Evolutionary conservation across 2,329 filamentous ascomycete genomes (phyloP), one percentile per base, ranked within the genome.

Genomic region (Dactylonectria macrodidyma): DNA sequence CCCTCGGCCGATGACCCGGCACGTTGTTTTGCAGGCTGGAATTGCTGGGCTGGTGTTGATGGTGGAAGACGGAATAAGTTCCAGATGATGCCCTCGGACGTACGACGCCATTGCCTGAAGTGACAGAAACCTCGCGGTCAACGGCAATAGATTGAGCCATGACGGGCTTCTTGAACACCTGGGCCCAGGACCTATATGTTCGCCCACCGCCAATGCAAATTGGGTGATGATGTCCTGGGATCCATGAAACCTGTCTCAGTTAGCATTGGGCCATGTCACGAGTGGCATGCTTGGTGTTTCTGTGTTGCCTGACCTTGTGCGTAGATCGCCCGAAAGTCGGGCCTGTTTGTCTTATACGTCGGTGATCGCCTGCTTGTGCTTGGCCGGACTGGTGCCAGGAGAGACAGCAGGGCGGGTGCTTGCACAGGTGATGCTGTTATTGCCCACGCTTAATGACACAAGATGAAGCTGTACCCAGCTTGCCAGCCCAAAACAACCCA

Each of bases 121-220:
- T 69, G 66, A 70, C 70, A 59, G 73, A 68, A 56, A 64, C 70
- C 57, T 76, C 74, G 38, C 61, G 67, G 55, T 66, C 69, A 51
- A 70, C 64, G 51, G 63, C 65, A 46, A 70, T 57, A 56, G 62
- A 64, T 65, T 75, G 74, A 66, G 74, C 73, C 74, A 76, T 76
- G 67, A 41, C 71, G 70, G 71, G 72, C 73, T 65, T 65, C 62
- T 71, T 30, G 4, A 61, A 66, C 65, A 71, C 66, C 36, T 36
- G 34, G 24, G 6, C 63, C 55, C n/a, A 33, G 54, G 46, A 36
- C 63, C 34, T 38, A 48, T 44, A 22, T 59, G 52, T 51, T 62
- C 41, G 38, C 59, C 67, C 63, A 56, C 64, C 63, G 60, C 63
- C 56, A 59, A 67, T 70, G 50, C 48, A 61, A 64, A 68, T 48